These are phyloP conservation scores for Ustilago shanxiensis DNA, from an alignment of 1,284 basidiomycete genomes.

Conservation along the genomic window DNA sequence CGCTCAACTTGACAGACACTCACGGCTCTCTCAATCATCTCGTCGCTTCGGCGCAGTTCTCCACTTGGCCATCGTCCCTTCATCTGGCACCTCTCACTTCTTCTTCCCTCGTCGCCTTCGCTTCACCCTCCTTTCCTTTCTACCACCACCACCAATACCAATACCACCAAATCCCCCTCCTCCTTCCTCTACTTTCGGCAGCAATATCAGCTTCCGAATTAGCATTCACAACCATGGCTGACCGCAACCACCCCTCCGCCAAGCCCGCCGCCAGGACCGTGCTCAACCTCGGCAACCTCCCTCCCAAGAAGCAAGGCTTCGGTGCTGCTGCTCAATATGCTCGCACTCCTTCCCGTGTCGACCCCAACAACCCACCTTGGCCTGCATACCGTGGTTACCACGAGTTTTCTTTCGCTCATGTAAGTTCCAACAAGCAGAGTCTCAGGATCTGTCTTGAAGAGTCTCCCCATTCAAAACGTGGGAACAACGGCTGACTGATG, in stretches of 20 bases:
- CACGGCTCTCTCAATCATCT: not conserved
- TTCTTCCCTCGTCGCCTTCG: not conserved
- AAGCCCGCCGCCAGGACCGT: constrained; percentile 68
- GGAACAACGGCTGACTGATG: constrained; percentile 11
- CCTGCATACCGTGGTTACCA: constrained; percentile 88
- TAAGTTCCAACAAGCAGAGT: constrained; percentile 54
- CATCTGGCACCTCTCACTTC: not conserved
- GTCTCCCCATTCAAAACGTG: too few relatives aligned
- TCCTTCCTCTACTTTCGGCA: constrained; percentile 5
- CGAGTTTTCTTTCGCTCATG: constrained; percentile 91
- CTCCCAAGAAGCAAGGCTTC: constrained; percentile 67
- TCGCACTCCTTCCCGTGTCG: constrained; percentile 65
- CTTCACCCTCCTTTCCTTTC: constrained; percentile 14
- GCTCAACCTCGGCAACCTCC: constrained; percentile 69
- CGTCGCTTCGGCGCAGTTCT: too few relatives aligned
- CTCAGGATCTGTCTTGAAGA: too few relatives aligned
- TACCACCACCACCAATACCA: constrained; percentile 25
- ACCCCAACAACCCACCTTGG: constrained; percentile 97
- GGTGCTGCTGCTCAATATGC: constrained; percentile 49
- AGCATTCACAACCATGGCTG: constrained; percentile 48
- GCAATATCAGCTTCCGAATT: not conserved
- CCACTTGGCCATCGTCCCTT: not conserved
- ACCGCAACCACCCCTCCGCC: constrained; percentile 61
- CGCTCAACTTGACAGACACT: too few relatives aligned
- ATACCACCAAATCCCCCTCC: too few relatives aligned